Evolutionary conservation across 805 yeast genomes (phyloP), one percentile per base, ranked within the genome.

Genomic region (Lachancea sp.): DNA sequence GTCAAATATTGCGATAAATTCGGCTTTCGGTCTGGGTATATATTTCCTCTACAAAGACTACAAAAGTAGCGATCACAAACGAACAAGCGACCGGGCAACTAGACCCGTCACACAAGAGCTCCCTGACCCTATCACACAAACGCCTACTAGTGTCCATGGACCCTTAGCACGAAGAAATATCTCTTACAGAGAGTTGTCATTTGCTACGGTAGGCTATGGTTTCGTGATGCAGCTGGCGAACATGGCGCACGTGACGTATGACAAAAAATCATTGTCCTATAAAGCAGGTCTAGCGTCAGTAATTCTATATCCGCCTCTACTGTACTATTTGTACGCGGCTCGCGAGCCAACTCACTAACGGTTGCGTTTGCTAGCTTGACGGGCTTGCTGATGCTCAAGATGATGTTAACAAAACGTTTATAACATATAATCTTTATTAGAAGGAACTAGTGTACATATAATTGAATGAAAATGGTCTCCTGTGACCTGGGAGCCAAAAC

Each of bases 21-120:
- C 54, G 10, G 47, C 53, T 13, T 55, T 51, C 40, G 58, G 57
- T 10, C 39, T 49, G 20, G 56, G 56, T 11, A 42, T 53, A 16
- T 53, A 46, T 36, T 46, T 51, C 9, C 49, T 55, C n/a, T 55
- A 55, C 46, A 55, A 48, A 41, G 58, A 53, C 37, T 49, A 53
- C 33, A 46, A 35, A 31, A 47, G 12, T 12, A 36, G 42, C 9
- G 47, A 50, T 16, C 45, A 48, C 31, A 31, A 37, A 10, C 37
- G 34, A 16, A 48, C 46, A 18, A 44, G 15, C 4, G 31, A 29
- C 4, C 45, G 11, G 46, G 20, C 16, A 32, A 32, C 15, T 13
- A 29, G 15, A 13, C 6, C 31, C 15, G 31, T 13, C 5, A 11
- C 6, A 5, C 31, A 29, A 12, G 31, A 29, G 15, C 25, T 35